Evolutionary conservation across 176 grass and related monocot genomes (phyloP), one percentile per base, ranked within the genome.

Genomic region (Ensete ventricosum): DNA sequence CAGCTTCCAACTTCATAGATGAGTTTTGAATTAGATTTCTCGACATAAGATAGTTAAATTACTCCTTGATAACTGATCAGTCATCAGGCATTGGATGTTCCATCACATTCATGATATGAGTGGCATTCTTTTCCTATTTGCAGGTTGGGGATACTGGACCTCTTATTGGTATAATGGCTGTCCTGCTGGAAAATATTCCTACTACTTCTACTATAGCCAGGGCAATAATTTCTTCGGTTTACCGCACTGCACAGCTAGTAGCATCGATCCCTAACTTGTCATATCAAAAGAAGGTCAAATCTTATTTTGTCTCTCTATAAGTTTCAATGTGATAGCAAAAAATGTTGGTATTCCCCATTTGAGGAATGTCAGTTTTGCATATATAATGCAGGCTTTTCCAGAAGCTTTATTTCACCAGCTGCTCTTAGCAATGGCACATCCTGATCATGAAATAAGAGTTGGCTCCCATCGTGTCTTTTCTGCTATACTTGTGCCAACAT

Each of bases 331-430:
- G 76, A 11, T 17, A 50, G 64, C 11, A 77, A 51, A 83, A 72
- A 55, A 54, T 49, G 54, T n/a, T 59, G 3, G 10, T 77, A 19
- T 78, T 59, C 58, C 62, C 34, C 67, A 29, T 78, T 69, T 79
- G 25, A 69, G 66, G 52, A 73, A 43, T 86, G 22, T 9, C 1
- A 64, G 24, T 49, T 67, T 73, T 80, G 14, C 24, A 50, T 86
- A 59, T 85, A 74, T 73, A 76, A 79, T 78, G 73, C 81, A 99
- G 95, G 86, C 75, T 79, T 89, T 91, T 84, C 95, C 95, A 80
- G 90, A 99, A 91, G 90, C 90, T 85, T 81, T 94, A 72, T 94
- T 91, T 89, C 91, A 94, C 67, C 90, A 91, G 74, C 90, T 99
- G 80, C 86, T 99, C 19, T 77, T 89, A 88, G 78, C 88, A 76